Percentiles rank a stretch among this genome's conserved stretches.
These are phyloP conservation scores for Aspergillus sp. DNA, from an alignment of 2,329 filamentous ascomycete species.

Conservation along the genomic window DNA sequence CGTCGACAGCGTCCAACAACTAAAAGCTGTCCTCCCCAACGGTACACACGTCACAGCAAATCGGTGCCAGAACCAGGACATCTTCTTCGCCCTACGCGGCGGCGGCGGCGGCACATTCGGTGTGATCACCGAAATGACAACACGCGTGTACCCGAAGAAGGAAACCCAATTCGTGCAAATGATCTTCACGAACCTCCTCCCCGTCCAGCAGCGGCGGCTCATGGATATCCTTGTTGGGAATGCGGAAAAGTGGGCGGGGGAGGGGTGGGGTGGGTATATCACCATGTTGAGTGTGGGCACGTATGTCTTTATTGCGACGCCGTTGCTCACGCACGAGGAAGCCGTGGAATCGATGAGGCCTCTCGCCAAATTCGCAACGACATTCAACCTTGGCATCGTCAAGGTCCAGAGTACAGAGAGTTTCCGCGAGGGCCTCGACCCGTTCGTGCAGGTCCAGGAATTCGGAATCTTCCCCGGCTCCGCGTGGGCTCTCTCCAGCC, in stretches of 20 bases:
- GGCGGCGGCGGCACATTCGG: constrained; percentile 17
- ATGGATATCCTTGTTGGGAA: constrained; percentile 14
- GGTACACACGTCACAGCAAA: constrained; percentile 16
- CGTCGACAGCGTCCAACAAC: constrained; percentile 17
- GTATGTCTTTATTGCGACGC: constrained; percentile 11
- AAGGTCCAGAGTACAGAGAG: neutral
- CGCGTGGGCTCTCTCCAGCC: constrained; percentile 9
- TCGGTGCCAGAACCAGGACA: constrained; percentile 17
- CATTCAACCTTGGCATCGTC: neutral
- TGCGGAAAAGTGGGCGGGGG: constrained; percentile 17
- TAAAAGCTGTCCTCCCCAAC: constrained; percentile 15
- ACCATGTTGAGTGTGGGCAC: neutral
- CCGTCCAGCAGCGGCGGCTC: neutral
- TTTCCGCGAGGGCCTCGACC: neutral
- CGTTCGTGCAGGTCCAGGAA: neutral
- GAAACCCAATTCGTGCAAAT: constrained; percentile 5
- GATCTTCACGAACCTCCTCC: neutral
- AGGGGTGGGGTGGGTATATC: constrained; percentile 22
- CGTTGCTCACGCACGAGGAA: constrained; percentile 11
- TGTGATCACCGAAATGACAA: constrained; percentile 18
- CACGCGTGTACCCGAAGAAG: constrained; percentile 15
- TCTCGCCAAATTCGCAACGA: constrained; percentile 6
- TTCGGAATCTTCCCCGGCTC: neutral
- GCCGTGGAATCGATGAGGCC: constrained; percentile 13
- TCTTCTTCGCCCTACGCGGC: constrained; percentile 20